phyloP scores from a whole-genome alignment of 2,329 filamentous ascomycete genomes.

The Venturia pyrina region DNA sequence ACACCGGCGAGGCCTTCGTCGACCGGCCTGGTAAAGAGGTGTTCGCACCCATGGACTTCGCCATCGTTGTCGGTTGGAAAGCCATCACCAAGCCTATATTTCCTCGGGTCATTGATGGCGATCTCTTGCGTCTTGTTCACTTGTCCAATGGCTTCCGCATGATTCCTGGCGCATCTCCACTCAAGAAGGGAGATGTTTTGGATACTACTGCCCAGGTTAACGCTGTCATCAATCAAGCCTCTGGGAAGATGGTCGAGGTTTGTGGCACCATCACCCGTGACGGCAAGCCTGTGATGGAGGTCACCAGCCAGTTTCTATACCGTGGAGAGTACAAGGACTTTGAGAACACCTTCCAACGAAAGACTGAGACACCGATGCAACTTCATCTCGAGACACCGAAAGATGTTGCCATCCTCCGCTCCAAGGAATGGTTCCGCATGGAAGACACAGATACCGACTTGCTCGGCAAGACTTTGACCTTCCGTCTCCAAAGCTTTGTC shows the following conservation, averaged over 20 bases:
- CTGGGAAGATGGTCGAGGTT: constrained; percentile 99
- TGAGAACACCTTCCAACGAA: constrained; percentile 98
- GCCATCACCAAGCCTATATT: constrained; percentile 99
- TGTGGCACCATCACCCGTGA: constrained; percentile 88
- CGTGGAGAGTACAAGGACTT: constrained; percentile 86
- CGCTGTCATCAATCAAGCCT: constrained; percentile 94
- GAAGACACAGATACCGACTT: constrained; percentile 79
- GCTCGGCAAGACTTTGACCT: constrained; percentile 84
- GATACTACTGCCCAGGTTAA: constrained; percentile 94
- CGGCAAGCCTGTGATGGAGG: constrained; percentile 85
- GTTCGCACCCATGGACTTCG: constrained; percentile 96
- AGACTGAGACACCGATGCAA: constrained; percentile 91
- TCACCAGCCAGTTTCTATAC: constrained; percentile 97
- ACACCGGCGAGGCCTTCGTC: constrained; percentile 94
- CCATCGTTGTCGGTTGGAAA: constrained; percentile 97
- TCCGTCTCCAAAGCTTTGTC: constrained; percentile 86
- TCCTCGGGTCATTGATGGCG: constrained; percentile 89
- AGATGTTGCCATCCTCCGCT: constrained; percentile 86
- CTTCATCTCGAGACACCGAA: constrained; percentile 77
- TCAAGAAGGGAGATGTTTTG: constrained; percentile 91
- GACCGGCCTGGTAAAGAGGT: constrained; percentile 90
- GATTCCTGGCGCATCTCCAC: constrained; percentile 85
- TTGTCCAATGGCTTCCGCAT: constrained; percentile 97
- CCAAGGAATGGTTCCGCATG: constrained; percentile 95
- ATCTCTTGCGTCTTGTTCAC: constrained; percentile 91